Conservation (phyloP, 2,329 filamentous ascomycete genomes). For the Cadophora malorum region DNA sequence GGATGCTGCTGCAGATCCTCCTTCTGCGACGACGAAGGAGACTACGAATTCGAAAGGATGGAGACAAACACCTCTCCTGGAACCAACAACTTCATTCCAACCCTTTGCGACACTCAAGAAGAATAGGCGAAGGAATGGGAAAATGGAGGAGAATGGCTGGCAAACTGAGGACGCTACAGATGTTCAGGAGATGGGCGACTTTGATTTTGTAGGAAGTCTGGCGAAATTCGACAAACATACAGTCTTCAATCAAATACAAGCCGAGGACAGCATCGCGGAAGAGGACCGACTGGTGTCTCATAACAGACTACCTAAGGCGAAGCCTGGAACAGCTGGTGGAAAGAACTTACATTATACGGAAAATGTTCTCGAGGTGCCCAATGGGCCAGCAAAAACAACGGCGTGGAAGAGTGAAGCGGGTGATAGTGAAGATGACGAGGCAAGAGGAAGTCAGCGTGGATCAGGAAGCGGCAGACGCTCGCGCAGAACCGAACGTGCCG, state of each 20-base stretch:
- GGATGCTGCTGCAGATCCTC: conserved; percentile 45
- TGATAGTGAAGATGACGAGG: conserved; percentile 53
- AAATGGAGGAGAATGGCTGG: conserved; percentile 77
- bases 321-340: conserved; percentile 75
- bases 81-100: conserved; percentile 67
- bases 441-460: conserved; percentile 39
- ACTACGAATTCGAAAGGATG: conserved; percentile 65
- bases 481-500: conserved; percentile 37
- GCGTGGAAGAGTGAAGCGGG: conserved; percentile 78
- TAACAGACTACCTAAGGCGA: conserved; percentile 68
- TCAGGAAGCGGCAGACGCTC: conserved; percentile 51
- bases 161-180: conserved; percentile 96
- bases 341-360: conserved; percentile 93
- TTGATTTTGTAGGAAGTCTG: conserved; percentile 88
- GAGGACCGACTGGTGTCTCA: conserved; percentile 89
- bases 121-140: conserved; percentile 49
- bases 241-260: conserved; percentile 90
- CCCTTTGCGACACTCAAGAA: conserved; percentile 66
- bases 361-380: conserved; percentile 78
- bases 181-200: conserved; percentile 90
- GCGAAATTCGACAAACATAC: conserved; percentile 94
- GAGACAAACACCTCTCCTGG: conserved; percentile 70
- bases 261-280: conserved; percentile 87
- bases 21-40: conserved; percentile 52
- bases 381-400: conserved; percentile 42